Percentiles rank a stretch among this genome's conserved stretches.
Evolutionary conservation across 2,329 filamentous ascomycete species (phyloP).

Genomic region (Phialophora expanda): DNA sequence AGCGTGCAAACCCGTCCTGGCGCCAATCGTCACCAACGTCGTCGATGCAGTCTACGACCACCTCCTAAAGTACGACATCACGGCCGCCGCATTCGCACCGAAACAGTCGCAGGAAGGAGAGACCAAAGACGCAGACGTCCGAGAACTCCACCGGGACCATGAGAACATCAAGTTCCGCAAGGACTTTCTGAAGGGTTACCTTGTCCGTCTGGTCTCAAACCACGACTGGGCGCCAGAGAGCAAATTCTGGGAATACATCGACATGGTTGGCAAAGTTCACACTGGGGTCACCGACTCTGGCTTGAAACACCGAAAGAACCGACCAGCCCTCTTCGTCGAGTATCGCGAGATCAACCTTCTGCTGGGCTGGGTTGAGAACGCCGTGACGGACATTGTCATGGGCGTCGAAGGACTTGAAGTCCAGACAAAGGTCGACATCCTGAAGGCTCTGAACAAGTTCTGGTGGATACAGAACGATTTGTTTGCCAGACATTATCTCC

Average conservation of each 20-base stretch:
- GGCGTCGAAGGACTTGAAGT: slow-evolving; percentile 39
- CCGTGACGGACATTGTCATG: slow-evolving; percentile 41
- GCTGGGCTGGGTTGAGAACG: slow-evolving; percentile 42
- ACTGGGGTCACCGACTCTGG: slow-evolving; percentile 40
- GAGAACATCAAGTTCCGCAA: slow-evolving; percentile 43
- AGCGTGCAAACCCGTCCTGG: slow-evolving; percentile 38
- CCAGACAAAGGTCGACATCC: slow-evolving; percentile 38
- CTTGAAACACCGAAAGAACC: slow-evolving; percentile 40
- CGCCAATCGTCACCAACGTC: slow-evolving; percentile 40
- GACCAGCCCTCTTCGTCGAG: slow-evolving; percentile 41
- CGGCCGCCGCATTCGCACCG: slow-evolving; percentile 42
- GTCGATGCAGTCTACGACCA: slow-evolving; percentile 43
- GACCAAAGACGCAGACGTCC: slow-evolving; percentile 14
- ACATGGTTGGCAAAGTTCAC: slow-evolving; percentile 43
- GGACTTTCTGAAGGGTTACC: slow-evolving; percentile 42
- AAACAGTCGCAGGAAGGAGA: slow-evolving; percentile 36
- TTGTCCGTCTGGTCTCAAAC: slow-evolving; percentile 41
- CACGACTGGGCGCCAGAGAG: slow-evolving; percentile 42
- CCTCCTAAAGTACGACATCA: slow-evolving; percentile 43
- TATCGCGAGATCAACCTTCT: slow-evolving; percentile 41
- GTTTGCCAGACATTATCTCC: slow-evolving; percentile 41
- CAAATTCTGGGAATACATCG: slow-evolving; percentile 42
- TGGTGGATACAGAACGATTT: slow-evolving; percentile 45
- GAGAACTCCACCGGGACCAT: slow-evolving; percentile 38
- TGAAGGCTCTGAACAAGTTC: slow-evolving; percentile 42